A percentile compares a stretch with the other conserved stretches of the same genome.
Conservation (phyloP, 2,329 filamentous ascomycete species). For the Colletotrichum lentis region DNA sequence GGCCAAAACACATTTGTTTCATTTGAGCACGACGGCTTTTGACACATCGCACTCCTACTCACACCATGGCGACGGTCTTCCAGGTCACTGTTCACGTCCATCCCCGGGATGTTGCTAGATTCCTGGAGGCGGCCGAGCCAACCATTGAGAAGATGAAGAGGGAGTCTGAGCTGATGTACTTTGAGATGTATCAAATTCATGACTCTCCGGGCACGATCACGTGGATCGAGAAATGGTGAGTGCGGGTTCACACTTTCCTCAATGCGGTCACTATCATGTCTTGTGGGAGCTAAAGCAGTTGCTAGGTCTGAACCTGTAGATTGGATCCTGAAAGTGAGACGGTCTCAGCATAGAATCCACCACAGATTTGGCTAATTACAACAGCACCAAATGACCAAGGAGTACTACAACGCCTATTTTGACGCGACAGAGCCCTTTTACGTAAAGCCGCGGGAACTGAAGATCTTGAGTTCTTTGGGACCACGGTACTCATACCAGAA, state of each 20-base stretch:
- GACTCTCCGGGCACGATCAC: constrained; percentile 32
- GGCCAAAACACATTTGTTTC: neutral
- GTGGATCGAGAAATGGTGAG: constrained; percentile 35
- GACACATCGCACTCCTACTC: neutral
- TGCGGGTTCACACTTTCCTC: fast-evolving
- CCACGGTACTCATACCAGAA: constrained; percentile 26
- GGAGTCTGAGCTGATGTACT: constrained; percentile 30
- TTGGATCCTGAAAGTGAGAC: constrained; percentile 32
- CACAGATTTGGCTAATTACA: neutral
- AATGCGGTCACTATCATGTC: fast-evolving
- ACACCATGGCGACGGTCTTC: constrained; percentile 30
- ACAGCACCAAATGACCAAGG: constrained; percentile 35
- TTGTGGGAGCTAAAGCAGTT: neutral
- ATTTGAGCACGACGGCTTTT: neutral
- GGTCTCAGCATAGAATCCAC: neutral
- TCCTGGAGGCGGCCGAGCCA: constrained; percentile 20
- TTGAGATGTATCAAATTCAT: constrained; percentile 34
- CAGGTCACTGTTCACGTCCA: constrained; percentile 31
- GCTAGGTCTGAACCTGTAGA: constrained; percentile 28
- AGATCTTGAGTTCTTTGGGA: constrained; percentile 25
- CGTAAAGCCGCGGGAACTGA: constrained; percentile 24
- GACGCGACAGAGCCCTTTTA: constrained; percentile 33
- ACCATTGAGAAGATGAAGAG: constrained; percentile 32
- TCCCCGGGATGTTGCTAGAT: constrained; percentile 27
- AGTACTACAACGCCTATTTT: constrained; percentile 33